Evolutionary conservation across 768 basidiomycete genomes (phyloP).

Genomic region (Leccinum fibrillosum): DNA sequence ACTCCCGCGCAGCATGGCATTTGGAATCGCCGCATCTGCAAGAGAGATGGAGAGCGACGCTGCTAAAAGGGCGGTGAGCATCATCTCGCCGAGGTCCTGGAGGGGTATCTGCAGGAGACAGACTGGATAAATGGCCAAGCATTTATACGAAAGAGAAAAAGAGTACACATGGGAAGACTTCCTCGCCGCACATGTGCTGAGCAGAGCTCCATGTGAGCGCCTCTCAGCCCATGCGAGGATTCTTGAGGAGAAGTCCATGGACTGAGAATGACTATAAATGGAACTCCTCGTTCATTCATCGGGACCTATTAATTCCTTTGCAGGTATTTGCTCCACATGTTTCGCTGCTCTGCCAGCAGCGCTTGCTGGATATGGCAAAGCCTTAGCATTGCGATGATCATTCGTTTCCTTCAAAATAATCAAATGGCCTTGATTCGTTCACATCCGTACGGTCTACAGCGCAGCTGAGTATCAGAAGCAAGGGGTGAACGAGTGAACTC

Average conservation of each 20-base stretch:
- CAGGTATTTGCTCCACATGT: background rate
- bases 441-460: background rate
- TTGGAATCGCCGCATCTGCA: slow-evolving; percentile 19
- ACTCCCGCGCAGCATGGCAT: slow-evolving; percentile 23
- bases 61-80: slow-evolving; percentile 5
- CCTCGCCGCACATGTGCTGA: background rate
- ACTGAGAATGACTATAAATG: background rate
- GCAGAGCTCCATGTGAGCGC: background rate
- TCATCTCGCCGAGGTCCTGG: slow-evolving; percentile 9
- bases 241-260: background rate
- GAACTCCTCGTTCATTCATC: background rate
- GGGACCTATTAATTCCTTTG: background rate
- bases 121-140: background rate
- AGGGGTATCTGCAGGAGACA: background rate
- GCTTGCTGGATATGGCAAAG: background rate
- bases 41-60: slow-evolving; percentile 12
- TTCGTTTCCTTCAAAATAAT: background rate
- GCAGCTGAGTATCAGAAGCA: background rate
- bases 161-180: background rate
- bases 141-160: background rate
- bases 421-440: background rate
- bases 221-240: background rate
- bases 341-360: background rate
- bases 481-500: background rate
- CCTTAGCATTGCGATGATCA: background rate